phyloP scores from a whole-genome alignment of 129 eudicot genomes.

The Flaveria ramosissima region DNA sequence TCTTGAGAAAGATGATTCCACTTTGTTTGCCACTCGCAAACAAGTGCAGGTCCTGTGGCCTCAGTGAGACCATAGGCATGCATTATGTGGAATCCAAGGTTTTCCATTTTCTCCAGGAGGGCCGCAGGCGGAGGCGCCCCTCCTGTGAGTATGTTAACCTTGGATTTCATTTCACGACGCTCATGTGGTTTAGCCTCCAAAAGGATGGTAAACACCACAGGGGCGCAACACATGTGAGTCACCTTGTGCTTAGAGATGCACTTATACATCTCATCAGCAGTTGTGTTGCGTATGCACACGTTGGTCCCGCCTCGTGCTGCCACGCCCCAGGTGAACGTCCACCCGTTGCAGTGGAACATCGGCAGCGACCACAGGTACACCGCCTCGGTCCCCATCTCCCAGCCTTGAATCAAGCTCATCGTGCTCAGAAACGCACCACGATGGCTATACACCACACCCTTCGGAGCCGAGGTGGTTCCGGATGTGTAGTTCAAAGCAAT shows the following conservation, averaged over 20 bases:
- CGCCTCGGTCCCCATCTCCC: constrained; percentile 60
- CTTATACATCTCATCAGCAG: constrained; percentile 44
- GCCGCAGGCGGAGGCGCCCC: constrained; percentile 66
- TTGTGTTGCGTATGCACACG: constrained; percentile 58
- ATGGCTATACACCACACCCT: constrained; percentile 73
- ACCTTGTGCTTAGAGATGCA: constrained; percentile 49
- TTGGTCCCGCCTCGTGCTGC: constrained; percentile 77
- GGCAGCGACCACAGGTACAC: constrained; percentile 71
- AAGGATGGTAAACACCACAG: constrained; percentile 55
- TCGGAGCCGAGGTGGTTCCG: constrained; percentile 66
- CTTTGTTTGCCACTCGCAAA: constrained; percentile 55
- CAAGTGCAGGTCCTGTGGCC: constrained; percentile 59
- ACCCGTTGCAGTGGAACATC: constrained; percentile 80
- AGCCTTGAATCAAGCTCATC: constrained; percentile 50
- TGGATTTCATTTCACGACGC: constrained; percentile 29
- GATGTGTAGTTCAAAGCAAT: constrained; percentile 65
- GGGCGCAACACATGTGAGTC: constrained; percentile 80
- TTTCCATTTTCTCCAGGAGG: constrained; percentile 47
- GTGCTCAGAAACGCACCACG: constrained; percentile 65
- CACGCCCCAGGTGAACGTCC: constrained; percentile 75
- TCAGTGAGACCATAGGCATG: constrained; percentile 69
- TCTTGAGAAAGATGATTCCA: constrained; percentile 41
- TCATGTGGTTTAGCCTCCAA: constrained; percentile 51
- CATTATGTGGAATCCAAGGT: constrained; percentile 51
- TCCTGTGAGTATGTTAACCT: constrained; percentile 49